Percentiles rank a stretch among this genome's conserved stretches.
These are phyloP conservation scores for Amauroascus verrucosus DNA, from an alignment of 2,329 filamentous ascomycete genomes.

Conservation along the genomic window DNA sequence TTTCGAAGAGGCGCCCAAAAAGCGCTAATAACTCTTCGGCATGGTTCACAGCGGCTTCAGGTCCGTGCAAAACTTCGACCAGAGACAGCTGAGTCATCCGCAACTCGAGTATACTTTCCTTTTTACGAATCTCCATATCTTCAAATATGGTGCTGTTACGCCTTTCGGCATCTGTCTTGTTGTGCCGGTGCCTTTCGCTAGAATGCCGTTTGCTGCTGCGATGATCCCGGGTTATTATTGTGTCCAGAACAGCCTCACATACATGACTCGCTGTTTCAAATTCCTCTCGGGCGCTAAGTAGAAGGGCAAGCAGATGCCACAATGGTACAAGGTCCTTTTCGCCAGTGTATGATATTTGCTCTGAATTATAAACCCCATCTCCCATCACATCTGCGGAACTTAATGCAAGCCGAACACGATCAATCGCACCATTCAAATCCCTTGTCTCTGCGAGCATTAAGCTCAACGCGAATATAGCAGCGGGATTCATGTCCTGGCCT, in stretches of 20 bases:
- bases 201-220: conserved; percentile 58
- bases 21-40: conserved; percentile 74
- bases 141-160: conserved; percentile 42
- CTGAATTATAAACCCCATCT: conserved; percentile 22
- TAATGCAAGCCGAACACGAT: conserved; percentile 67
- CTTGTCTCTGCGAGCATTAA: conserved; percentile 81
- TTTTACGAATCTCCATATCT: conserved; percentile 73
- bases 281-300: conserved; percentile 78
- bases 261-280: conserved; percentile 68
- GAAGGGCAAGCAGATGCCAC: conserved; percentile 81
- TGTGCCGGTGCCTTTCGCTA: conserved; percentile 26
- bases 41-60: conserved; percentile 75
- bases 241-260: conserved; percentile 84
- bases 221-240: conserved; percentile 59
- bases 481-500: conserved; percentile 56
- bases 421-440: conserved; percentile 69
- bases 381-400: conserved; percentile 34
- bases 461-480: conserved; percentile 69
- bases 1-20: conserved; percentile 71
- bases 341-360: conserved; percentile 26
- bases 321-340: conserved; percentile 57
- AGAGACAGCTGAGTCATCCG: conserved; percentile 90
- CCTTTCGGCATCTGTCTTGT: conserved; percentile 8
- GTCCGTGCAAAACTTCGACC: conserved; percentile 71
- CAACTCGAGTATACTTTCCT: conserved; percentile 78